phyloP scores from a whole-genome alignment of 129 eudicot genomes.

The Rutidosis leptorrhynchoides region DNA sequence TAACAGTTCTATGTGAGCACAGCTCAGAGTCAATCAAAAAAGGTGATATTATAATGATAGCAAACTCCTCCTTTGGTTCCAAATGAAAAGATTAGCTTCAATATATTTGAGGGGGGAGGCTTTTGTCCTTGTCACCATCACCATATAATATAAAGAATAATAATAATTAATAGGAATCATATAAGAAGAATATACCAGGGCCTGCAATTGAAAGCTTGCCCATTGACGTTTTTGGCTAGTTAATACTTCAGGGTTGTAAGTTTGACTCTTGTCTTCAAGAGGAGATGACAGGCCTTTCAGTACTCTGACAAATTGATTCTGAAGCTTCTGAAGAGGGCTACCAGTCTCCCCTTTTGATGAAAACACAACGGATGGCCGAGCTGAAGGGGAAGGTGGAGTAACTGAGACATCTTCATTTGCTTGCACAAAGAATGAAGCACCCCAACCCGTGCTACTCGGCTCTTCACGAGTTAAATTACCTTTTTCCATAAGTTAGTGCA shows the following conservation, averaged over 20 bases:
- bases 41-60: background rate
- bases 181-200: slow-evolving; percentile 51
- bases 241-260: slow-evolving; percentile 88
- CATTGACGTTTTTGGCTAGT: slow-evolving; percentile 99
- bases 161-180: background rate
- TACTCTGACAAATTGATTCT: slow-evolving; percentile 65
- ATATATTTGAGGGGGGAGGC: background rate
- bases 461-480: slow-evolving; percentile 42
- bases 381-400: slow-evolving; percentile 68
- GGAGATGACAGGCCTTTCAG: slow-evolving; percentile 77
- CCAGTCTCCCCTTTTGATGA: slow-evolving; percentile 76
- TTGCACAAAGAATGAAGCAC: slow-evolving; percentile 68
- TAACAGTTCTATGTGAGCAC: slow-evolving; percentile 11
- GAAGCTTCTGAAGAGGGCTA: slow-evolving; percentile 74
- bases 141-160: background rate
- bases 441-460: slow-evolving; percentile 68
- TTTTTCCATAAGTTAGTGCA: slow-evolving; percentile 47
- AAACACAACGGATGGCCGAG: slow-evolving; percentile 81
- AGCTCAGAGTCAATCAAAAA: slow-evolving; percentile 5
- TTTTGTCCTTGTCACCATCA: background rate
- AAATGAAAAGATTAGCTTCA: background rate
- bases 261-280: slow-evolving; percentile 53
- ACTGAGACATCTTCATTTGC: slow-evolving; percentile 75
- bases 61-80: background rate
- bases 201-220: slow-evolving; percentile 87